Evolutionary conservation across 1,284 basidiomycete genomes (phyloP), one percentile per base, ranked within the genome.

Genomic region (Fomitopsis pinicola): DNA sequence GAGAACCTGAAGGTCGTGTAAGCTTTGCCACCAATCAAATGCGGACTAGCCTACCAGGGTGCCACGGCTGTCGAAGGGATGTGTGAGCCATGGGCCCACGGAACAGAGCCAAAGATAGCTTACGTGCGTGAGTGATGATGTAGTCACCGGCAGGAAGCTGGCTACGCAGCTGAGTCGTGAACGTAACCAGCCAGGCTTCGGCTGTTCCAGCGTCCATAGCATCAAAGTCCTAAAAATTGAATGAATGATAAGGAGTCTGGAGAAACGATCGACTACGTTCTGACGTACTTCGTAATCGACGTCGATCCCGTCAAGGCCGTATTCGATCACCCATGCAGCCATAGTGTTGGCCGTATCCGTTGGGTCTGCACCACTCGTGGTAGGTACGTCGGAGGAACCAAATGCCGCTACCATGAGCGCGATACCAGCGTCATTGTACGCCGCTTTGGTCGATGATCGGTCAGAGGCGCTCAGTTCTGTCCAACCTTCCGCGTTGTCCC

Each of bases 221-320:
- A 54, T 71, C 72, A 62, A 82, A 78, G 66, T 83, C 82, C 82
- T 83, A 57, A 17, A 28, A 19, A 7, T 30, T 28, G 42, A 3
- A 14, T 55, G 56, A 12, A 36, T 14, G 14, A 40, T 33, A 15
- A 15, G 5, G 38, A 40, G 14, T 5, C 38, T 40, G 38, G 38
- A 40, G 38, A 40, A 12, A 8, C 38, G 12, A 40, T 14, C 14
- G 14, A 14, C 14, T 3, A 14, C 38, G 14, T 40, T 40, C 33
- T 6, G 40, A 22, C 66, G 8, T 45, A 78, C 82, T 71, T 85
- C 82, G 55, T 82, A 85, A 68, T 86, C 84, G 28, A 86, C 76
- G 57, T 86, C 84, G 42, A 85, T 73, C 42, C 84, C 85, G 62
- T 86, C 79, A 22, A 86, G 66, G 26, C 75, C 74, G 62, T 79